Base-by-base conservation (phyloP, 139 green algal genomes). In the Volvox reticuliferus region DNA sequence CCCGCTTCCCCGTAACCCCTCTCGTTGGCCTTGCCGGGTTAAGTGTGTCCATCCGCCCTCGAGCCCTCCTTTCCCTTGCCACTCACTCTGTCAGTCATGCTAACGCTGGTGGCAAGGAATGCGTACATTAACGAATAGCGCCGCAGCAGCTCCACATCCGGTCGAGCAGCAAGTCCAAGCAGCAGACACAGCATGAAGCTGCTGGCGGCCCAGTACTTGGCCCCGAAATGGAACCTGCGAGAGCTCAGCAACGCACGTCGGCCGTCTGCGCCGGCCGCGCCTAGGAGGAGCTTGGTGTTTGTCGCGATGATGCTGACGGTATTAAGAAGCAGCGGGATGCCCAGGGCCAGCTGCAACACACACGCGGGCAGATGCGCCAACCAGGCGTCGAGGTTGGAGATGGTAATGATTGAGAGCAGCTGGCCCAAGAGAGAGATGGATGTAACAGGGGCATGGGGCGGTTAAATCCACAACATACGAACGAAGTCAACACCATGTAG, bases 41-140 rank as follows among this genome's bases (percentile, higher is more conserved):
- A n/a, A n/a, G n/a, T n/a, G n/a, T n/a, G n/a, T n/a, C n/a, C n/a
- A 19, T 69, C 19, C 19, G 62, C 62, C 62, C 62, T 17, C 62
- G 19, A 19, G 17, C 62, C 62, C 17, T 79, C 71, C 71, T 20
- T 6, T 79, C 22, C 71, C 78, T 33, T 35, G 1, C 81, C 14
- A 12, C 81, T 76, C 81, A 87, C 81, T 55, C 81, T 67, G 17
- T 87, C 81, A 19, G 81, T 77, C 81, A 87, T 87, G 81, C 61
- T 63, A 63, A 87, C 62, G 14, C 62, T 62, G n/a, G 81, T 87
- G 30, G 81, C 81, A 18, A 87, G 28, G 55, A 87, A 87, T 32
- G 81, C 61, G 61, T 77, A 87, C 30, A 87, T 12, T 21, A 87
- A 13, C 30, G 81, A 77, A 63, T 78, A 62, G 30, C 18, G 32